Evolutionary conservation across 2,329 filamentous ascomycete species (phyloP).

Genomic region (Hymenoscyphus linearis): DNA sequence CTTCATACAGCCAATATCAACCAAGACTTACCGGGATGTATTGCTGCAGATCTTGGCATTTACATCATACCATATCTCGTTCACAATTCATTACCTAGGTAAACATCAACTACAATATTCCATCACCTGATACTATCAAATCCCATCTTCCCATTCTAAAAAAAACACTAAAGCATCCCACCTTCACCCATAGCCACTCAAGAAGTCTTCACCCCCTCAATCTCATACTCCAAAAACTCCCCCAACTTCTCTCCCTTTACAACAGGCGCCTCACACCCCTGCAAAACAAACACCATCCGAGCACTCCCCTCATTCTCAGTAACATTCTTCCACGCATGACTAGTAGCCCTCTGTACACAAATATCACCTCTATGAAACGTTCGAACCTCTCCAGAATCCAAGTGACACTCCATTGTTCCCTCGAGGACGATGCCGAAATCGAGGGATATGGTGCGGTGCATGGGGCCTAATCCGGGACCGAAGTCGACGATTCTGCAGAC

Average conservation of each 20-base stretch:
- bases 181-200: no score
- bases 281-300: constrained; percentile 27
- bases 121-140: no score
- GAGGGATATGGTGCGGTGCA: constrained; percentile 40
- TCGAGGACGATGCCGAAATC: constrained; percentile 39
- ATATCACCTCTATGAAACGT: constrained; percentile 37
- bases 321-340: constrained; percentile 38
- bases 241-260: constrained; percentile 2
- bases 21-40: no score
- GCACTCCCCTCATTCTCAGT: constrained; percentile 19
- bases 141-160: no score
- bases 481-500: constrained; percentile 22
- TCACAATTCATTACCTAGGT: no score
- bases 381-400: constrained; percentile 39
- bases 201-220: background rate
- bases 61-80: no score
- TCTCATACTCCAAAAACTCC: constrained; percentile 2
- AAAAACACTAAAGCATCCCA: no score
- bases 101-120: no score
- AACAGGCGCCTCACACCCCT: background rate
- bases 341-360: constrained; percentile 40
- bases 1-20: no score
- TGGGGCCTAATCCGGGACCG: constrained; percentile 20
- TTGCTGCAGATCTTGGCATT: no score
- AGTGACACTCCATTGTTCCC: constrained; percentile 36